Evolutionary conservation across 164 flowering plant species (phyloP), one percentile per base, ranked within the genome.

Genomic region (Dillenia turbinata): DNA sequence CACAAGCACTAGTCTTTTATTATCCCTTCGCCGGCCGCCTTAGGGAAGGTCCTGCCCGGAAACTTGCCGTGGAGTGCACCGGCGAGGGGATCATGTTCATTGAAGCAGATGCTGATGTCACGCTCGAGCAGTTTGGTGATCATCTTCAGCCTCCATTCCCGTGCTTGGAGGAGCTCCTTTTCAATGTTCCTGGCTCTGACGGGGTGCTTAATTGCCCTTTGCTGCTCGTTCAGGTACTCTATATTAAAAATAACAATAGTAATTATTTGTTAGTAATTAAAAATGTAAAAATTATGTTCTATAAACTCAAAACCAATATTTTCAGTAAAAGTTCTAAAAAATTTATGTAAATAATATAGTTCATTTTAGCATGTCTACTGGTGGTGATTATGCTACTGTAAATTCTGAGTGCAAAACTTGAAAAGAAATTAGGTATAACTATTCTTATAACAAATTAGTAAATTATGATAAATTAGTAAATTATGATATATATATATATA

Each of bases 11-110:
- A 0, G 85, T 81, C 12, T 76, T 48, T 43, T 81, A 78, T 71
- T 81, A 82, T 56, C 87, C 85, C 0, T 73, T 78, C 12, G 87
- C 89, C 10, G 83, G 86, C 2, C 49, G 82, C 67, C 70, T 78
- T 8, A 49, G 66, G 62, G 78, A 76, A 45, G 72, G 62, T 9
- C 69, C 62, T 2, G 72, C 66, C 26, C 52, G 83, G 51, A 85
- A 81, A 64, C 69, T 69, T 8, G 47, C 62, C 12, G 83, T 85
- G 63, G 83, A 82, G 13, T 85, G 89, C 60, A 82, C 75, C 9
- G 85, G 76, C 2, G 81, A 81, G 61, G 82, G 85, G 10, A 65
- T 74, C 8, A 11, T 77, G 63, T 81, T 81, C 56, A 55, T 77
- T 13, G 85, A 74, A 63, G 85, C 81, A 1, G 75, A 76, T 3